Conservation (phyloP, 176 grass and related monocot species). For the Elymus sibiricus region DNA sequence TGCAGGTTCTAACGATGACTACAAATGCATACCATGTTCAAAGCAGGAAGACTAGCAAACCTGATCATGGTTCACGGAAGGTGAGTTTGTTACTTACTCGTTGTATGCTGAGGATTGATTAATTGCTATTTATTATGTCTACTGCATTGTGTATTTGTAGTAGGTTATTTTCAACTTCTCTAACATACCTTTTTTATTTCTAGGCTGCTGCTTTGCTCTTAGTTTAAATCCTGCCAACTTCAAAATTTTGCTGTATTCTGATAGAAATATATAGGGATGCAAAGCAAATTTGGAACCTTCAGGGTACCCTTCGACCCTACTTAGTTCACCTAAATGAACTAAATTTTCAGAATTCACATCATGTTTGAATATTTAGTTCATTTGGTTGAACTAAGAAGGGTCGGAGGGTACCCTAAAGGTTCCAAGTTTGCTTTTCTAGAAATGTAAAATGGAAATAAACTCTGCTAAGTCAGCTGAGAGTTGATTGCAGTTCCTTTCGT, state of each 20-base stretch:
- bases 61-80: conserved; percentile 25
- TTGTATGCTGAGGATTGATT: conserved; percentile 4
- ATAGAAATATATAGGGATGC: neutral
- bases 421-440: no score
- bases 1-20: conserved; percentile 92
- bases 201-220: neutral
- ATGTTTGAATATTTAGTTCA: no score
- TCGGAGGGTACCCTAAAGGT: no score
- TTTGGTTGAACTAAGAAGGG: no score
- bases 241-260: neutral
- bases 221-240: neutral
- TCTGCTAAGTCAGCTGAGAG: neutral
- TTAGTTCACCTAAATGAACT: no score
- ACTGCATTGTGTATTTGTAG: neutral
- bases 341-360: no score
- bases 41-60: conserved; percentile 67
- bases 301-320: no score
- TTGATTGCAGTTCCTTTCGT: neutral
- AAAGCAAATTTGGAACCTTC: no score
- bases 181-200: neutral
- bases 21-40: conserved; percentile 93
- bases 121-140: neutral
- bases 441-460: neutral
- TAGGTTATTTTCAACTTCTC: neutral
- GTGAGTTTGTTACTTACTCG: conserved; percentile 21